Base-by-base conservation (phyloP, 2,329 filamentous ascomycete genomes). In the Talaromyces sp. region DNA sequence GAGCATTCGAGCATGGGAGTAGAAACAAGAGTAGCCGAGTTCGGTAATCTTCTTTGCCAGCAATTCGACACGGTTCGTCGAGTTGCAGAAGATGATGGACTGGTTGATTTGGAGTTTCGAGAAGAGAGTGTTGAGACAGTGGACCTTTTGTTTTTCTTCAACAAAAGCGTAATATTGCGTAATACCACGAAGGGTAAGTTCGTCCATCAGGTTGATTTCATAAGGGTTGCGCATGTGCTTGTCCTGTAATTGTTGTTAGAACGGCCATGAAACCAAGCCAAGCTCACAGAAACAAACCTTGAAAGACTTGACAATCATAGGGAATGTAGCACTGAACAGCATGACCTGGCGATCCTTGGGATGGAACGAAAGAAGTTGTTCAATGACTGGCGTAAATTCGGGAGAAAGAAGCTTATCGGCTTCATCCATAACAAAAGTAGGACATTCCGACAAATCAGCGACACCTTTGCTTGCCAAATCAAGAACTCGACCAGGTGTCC, bases 61-160 rank as follows among this genome's bases (percentile, higher is more conserved):
- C 62, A 99, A 85, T 80, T 99, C 95, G 67, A 99, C 95, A 70
- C 95, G 92, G 79, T 98, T 98, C 63, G 95, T 99, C 47, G 95
- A 99, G 81, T 99, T 99, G 83, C 95, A 99, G 83, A 99, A 99
- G 77, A 99, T 99, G 82, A 99, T 99, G 68, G 96, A 99, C 83
- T 99, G 95, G 82, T 99, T 99, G 82, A 99, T 99, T 80, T 99
- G 94, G 17, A 99, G 88, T 81, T 97, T 97, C 72, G 93, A 97
- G 84, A 99, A 99, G 69, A 99, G 89, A 0, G 95, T 99, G 83
- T 99, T 99, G 70, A 99, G 83, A 78, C 95, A 99, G 82, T 99
- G 96, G 22, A 99, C 95, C 82, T 99, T 99, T 77, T 97, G 92
- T 82, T 97, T 97, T 82, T 99, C 95, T 80, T 99, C 95, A 61